Conservation (phyloP, 306 rosid genomes). For the Hippophae gyantsensis region DNA sequence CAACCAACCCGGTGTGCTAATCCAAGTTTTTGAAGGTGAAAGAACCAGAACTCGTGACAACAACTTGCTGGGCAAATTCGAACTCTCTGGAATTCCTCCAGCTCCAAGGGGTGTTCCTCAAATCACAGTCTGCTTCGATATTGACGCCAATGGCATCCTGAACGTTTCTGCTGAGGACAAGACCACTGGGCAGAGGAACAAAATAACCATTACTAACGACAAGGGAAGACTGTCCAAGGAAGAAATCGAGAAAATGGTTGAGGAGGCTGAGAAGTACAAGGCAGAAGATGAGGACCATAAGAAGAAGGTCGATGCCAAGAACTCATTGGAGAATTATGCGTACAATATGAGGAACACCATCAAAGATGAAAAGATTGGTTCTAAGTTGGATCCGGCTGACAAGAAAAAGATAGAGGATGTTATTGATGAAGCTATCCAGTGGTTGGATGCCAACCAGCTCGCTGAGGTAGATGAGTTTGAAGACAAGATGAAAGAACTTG, state of each 20-base stretch:
- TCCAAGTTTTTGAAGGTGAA: conserved; percentile 73
- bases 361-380: conserved; percentile 59
- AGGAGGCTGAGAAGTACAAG: conserved; percentile 77
- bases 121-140: conserved; percentile 62
- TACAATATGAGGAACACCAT: conserved; percentile 72
- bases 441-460: conserved; percentile 62
- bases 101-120: conserved; percentile 77
- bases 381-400: conserved; percentile 40
- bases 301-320: conserved; percentile 65
- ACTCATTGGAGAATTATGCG: conserved; percentile 62
- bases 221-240: conserved; percentile 67
- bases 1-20: conserved; percentile 68
- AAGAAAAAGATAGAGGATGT: conserved; percentile 66
- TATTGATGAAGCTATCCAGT: conserved; percentile 50
- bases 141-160: conserved; percentile 65
- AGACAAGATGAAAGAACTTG: conserved; percentile 76
- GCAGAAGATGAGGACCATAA: conserved; percentile 72
- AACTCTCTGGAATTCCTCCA: conserved; percentile 73
- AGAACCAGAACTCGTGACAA: conserved; percentile 56
- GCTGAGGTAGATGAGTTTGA: conserved; percentile 64
- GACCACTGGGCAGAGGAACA: conserved; percentile 70
- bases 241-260: conserved; percentile 72
- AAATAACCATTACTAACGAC: conserved; percentile 71
- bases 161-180: conserved; percentile 67
- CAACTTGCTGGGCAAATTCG: conserved; percentile 63